These are phyloP conservation scores for Gonapodya sp. DNA, from an alignment of 192 early-diverging fungal genomes.

Conservation along the genomic window DNA sequence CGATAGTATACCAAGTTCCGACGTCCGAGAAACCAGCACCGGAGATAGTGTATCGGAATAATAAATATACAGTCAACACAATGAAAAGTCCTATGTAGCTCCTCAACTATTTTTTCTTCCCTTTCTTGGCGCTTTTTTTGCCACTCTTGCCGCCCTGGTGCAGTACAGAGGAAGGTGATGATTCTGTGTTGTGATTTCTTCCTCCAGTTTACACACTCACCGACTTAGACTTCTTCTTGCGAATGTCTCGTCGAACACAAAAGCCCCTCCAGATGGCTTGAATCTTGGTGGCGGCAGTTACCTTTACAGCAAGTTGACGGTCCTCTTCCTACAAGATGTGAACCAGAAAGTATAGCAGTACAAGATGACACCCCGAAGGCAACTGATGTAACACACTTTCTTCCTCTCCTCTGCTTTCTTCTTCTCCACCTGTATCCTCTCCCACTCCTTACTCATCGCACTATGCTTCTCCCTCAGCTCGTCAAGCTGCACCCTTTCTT, in stretches of 20 bases:
- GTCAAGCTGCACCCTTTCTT: conserved; percentile 47
- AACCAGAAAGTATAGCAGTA: background rate
- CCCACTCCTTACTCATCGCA: conserved; percentile 38
- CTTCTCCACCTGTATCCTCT: conserved; percentile 36
- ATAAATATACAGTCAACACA: too few relatives aligned
- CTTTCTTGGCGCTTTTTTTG: conserved; percentile 8
- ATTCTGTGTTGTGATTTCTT: too few relatives aligned
- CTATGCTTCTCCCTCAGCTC: conserved; percentile 33
- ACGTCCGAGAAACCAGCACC: too few relatives aligned
- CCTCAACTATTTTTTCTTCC: background rate
- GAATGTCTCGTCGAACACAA: conserved; percentile 29
- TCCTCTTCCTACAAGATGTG: conserved; percentile 32
- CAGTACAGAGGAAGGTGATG: too few relatives aligned
- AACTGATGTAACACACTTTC: conserved; percentile 21
- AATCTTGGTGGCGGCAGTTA: conserved; percentile 26
- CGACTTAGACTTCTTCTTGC: conserved; percentile 15
- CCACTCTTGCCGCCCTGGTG: conserved; percentile 12
- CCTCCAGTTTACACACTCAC: too few relatives aligned
- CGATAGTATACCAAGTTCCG: background rate
- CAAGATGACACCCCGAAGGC: background rate
- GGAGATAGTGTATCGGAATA: background rate
- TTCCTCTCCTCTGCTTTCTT: conserved; percentile 28
- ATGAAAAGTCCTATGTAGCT: too few relatives aligned
- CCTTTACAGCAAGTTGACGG: conserved; percentile 16
- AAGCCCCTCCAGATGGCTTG: conserved; percentile 36